A percentile compares a stretch with the other conserved stretches of the same genome.
Evolutionary conservation across 768 basidiomycete species (phyloP).

Genomic region (Suillus brevipes): DNA sequence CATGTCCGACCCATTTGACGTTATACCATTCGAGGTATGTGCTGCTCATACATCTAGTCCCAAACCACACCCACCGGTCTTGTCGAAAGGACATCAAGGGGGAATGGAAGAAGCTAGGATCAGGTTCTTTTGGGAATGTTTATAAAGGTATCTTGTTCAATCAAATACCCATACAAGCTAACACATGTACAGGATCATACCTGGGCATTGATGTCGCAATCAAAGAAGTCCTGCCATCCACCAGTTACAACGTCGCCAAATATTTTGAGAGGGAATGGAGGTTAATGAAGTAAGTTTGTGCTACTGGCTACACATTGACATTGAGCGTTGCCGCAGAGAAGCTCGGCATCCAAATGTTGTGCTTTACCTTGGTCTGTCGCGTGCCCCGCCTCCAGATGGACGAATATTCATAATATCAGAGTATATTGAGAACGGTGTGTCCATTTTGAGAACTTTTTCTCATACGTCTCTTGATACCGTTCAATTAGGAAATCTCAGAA

Average conservation of each 20-base stretch:
- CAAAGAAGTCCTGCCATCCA: slow-evolving; percentile 92
- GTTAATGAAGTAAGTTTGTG: slow-evolving; percentile 71
- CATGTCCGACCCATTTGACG: slow-evolving; percentile 77
- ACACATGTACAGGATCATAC: slow-evolving; percentile 63
- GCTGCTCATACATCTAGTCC: not conserved
- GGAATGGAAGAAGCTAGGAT: slow-evolving; percentile 85
- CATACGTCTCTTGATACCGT: not conserved
- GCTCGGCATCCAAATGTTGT: slow-evolving; percentile 92
- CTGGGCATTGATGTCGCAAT: slow-evolving; percentile 96
- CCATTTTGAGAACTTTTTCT: not conserved
- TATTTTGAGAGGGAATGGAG: slow-evolving; percentile 99
- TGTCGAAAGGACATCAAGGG: slow-evolving; percentile 75
- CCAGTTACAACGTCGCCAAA: slow-evolving; percentile 91
- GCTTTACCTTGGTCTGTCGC: slow-evolving; percentile 86
- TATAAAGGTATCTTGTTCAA: slow-evolving; percentile 62
- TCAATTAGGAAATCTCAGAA: slow-evolving; percentile 66
- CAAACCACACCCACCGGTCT: slow-evolving; percentile 9
- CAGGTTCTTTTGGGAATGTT: slow-evolving; percentile 92
- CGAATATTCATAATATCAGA: slow-evolving; percentile 96
- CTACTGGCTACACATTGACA: slow-evolving; percentile 7
- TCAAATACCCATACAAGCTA: slow-evolving; percentile 16
- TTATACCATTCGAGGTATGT: slow-evolving; percentile 81
- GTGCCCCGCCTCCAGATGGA: slow-evolving; percentile 71
- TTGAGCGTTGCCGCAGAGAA: slow-evolving; percentile 45
- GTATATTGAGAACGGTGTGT: slow-evolving; percentile 78